Evolutionary conservation across 495 filamentous ascomycete genomes (phyloP).

Genomic region (Tuber magnatum): DNA sequence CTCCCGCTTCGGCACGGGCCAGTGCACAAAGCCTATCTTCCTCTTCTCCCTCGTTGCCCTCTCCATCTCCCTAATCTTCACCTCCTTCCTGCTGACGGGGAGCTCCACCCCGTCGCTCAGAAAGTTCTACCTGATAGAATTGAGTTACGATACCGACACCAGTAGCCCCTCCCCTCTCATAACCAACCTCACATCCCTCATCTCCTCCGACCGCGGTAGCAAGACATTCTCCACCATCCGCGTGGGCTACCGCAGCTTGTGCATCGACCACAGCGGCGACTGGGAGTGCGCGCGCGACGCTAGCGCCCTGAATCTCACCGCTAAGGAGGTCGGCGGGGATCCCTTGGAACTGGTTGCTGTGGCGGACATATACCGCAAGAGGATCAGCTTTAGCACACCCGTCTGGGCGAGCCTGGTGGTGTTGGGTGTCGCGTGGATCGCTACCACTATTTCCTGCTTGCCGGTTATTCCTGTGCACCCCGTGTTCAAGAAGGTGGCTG

Average conservation of each 20-base stretch:
- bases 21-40: constrained; percentile 32
- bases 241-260: constrained; percentile 36
- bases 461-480: constrained; percentile 29
- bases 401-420: constrained; percentile 25
- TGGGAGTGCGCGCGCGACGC: constrained; percentile 26
- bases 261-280: constrained; percentile 28
- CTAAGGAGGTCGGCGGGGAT: constrained; percentile 25
- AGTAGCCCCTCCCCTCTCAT: constrained; percentile 18
- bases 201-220: constrained; percentile 22
- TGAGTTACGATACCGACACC: constrained; percentile 23
- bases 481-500: constrained; percentile 32
- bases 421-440: constrained; percentile 24
- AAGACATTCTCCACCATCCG: constrained; percentile 21
- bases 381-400: constrained; percentile 28
- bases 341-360: constrained; percentile 35
- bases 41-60: constrained; percentile 26
- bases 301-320: constrained; percentile 10
- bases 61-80: constrained; percentile 42
- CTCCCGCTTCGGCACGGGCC: constrained; percentile 23
- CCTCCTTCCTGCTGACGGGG: constrained; percentile 42
- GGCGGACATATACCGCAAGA: constrained; percentile 33
- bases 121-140: constrained; percentile 37
- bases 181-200: constrained; percentile 22
- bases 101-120: constrained; percentile 21
- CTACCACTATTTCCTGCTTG: constrained; percentile 23